A percentile compares a stretch with the other conserved stretches of the same genome.
Evolutionary conservation across 1,139 yeast genomes (phyloP).

Genomic region (Geotrichum fermentans): DNA sequence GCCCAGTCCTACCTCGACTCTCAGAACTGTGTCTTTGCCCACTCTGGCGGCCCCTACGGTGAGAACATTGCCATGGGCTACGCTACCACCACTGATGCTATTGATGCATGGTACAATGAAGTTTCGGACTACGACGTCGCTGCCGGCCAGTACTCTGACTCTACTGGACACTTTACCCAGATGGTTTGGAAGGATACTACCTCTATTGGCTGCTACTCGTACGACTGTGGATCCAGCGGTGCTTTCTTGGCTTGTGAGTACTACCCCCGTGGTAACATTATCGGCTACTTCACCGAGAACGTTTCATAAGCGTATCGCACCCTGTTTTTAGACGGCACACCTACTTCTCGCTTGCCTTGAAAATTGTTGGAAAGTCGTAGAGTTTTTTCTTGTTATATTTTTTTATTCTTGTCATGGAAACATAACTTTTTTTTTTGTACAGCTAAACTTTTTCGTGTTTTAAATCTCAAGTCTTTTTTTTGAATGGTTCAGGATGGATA

Average conservation of each 20-base stretch:
- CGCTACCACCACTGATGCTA: slow-evolving; percentile 53
- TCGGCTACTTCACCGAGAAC: slow-evolving; percentile 46
- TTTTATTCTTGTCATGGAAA: too few relatives aligned
- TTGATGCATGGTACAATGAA: slow-evolving; percentile 83
- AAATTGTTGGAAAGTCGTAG: too few relatives aligned
- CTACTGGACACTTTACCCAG: slow-evolving; percentile 77
- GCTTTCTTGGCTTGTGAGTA: slow-evolving; percentile 41
- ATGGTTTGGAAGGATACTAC: slow-evolving; percentile 73
- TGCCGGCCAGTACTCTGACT: slow-evolving; percentile 40
- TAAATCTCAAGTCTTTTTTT: too few relatives aligned
- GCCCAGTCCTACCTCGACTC: slow-evolving; percentile 60
- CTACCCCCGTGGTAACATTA: slow-evolving; percentile 39
- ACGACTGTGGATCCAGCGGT: slow-evolving; percentile 36
- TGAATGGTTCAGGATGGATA: too few relatives aligned
- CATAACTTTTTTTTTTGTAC: too few relatives aligned
- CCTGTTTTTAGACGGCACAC: too few relatives aligned
- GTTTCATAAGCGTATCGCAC: too few relatives aligned
- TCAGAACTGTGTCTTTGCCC: slow-evolving; percentile 69
- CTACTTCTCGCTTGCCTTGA: too few relatives aligned
- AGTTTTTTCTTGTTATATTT: too few relatives aligned
- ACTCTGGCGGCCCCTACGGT: slow-evolving; percentile 78
- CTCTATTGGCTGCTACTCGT: slow-evolving; percentile 68
- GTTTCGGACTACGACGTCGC: slow-evolving; percentile 48
- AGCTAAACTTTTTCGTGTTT: too few relatives aligned
- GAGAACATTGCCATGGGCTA: slow-evolving; percentile 82